phyloP scores from a whole-genome alignment of 1,139 yeast genomes.

The Yamadazyma dendronema region DNA sequence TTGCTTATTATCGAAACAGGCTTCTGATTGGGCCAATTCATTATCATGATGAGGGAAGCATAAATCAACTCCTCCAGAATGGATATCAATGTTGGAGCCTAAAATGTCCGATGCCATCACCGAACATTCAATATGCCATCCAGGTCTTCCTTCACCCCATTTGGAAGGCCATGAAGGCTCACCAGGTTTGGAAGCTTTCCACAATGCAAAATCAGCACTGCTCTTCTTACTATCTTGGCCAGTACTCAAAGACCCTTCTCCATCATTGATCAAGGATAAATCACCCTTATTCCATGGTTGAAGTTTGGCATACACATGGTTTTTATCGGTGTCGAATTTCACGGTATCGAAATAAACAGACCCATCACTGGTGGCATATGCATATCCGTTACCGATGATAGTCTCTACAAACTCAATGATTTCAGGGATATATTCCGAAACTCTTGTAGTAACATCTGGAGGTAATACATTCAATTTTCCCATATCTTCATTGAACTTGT shows the following conservation, averaged over 20 bases:
- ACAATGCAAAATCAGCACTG: slow-evolving; percentile 87
- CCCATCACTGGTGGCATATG: slow-evolving; percentile 79
- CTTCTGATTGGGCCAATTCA: slow-evolving; percentile 96
- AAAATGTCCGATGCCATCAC: slow-evolving; percentile 95
- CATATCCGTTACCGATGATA: slow-evolving; percentile 78
- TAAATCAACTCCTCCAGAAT: slow-evolving; percentile 94
- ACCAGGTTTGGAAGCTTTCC: slow-evolving; percentile 97
- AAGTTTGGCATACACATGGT: slow-evolving; percentile 87
- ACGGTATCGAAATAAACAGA: slow-evolving; percentile 93
- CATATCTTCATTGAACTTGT: slow-evolving; percentile 84
- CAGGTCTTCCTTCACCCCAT: slow-evolving; percentile 98
- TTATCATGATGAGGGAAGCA: slow-evolving; percentile 99
- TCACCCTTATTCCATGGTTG: slow-evolving; percentile 98
- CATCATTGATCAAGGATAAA: slow-evolving; percentile 82
- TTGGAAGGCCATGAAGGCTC: slow-evolving; percentile 96
- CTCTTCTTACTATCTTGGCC: slow-evolving; percentile 57
- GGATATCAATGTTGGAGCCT: slow-evolving; percentile 86
- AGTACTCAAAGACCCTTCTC: slow-evolving; percentile 85
- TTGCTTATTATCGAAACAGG: slow-evolving; percentile 81
- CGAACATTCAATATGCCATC: slow-evolving; percentile 99
- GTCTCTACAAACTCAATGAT: slow-evolving; percentile 74
- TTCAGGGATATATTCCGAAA: slow-evolving; percentile 95
- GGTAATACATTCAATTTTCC: slow-evolving; percentile 75
- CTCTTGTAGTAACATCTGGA: slow-evolving; percentile 86
- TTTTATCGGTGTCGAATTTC: slow-evolving; percentile 67